Conservation (phyloP, 75 land plant genomes). For the Pinus tabuliformis region DNA sequence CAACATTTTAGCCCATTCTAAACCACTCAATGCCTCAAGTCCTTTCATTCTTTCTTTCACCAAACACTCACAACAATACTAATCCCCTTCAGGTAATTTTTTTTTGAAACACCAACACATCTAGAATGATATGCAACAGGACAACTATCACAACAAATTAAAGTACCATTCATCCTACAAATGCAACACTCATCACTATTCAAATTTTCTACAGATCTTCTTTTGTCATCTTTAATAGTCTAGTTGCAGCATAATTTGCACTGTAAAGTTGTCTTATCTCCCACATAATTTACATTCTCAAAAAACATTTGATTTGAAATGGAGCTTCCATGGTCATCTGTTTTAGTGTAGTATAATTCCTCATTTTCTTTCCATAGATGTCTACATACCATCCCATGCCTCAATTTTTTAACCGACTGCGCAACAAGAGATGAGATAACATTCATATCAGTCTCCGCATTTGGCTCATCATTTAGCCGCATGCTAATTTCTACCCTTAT, state of each 20-base stretch:
- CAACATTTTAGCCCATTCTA: conserved; percentile 61
- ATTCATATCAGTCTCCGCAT: too few relatives aligned
- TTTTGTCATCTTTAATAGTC: background rate
- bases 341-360: background rate
- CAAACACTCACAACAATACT: conserved; percentile 92
- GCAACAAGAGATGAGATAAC: background rate
- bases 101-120: conserved; percentile 87
- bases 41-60: conserved; percentile 32
- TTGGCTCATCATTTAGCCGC: conserved; percentile 39
- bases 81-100: conserved; percentile 84
- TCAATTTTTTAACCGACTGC: background rate
- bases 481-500: conserved; percentile 67
- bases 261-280: too few relatives aligned
- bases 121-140: conserved; percentile 96
- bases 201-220: conserved; percentile 17
- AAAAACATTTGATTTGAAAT: background rate
- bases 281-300: background rate
- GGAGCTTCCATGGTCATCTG: conserved; percentile 21
- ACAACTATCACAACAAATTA: conserved; percentile 97
- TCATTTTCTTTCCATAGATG: conserved; percentile 12
- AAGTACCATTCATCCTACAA: conserved; percentile 91
- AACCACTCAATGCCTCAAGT: conserved; percentile 30
- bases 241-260: conserved; percentile 9
- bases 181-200: conserved; percentile 92
- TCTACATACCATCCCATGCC: conserved; percentile 7